Conservation (phyloP, 805 yeast genomes). For the Ogataea haglerorum region DNA sequence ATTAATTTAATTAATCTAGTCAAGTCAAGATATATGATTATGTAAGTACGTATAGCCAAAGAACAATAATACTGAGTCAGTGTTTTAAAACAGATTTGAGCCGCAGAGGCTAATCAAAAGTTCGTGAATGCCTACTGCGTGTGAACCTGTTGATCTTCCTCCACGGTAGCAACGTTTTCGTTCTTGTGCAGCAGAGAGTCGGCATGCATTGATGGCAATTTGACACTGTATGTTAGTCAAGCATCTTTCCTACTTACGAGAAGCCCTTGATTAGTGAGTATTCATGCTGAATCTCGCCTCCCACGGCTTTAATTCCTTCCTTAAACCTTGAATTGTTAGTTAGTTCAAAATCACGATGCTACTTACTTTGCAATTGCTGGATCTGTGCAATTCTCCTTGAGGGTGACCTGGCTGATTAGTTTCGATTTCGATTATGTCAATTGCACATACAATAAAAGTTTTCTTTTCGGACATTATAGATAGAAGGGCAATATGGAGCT, state of each 20-base stretch:
- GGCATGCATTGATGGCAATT: conserved; percentile 53
- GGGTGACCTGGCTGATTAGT: conserved; percentile 31
- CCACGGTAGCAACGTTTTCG: conserved; percentile 54
- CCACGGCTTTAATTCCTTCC: conserved; percentile 45
- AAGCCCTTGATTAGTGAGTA: conserved; percentile 66
- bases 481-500: neutral
- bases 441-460: conserved; percentile 31
- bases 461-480: conserved; percentile 24
- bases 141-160: conserved; percentile 66
- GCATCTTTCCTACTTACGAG: conserved; percentile 32
- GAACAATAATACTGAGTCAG: neutral
- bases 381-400: conserved; percentile 35
- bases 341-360: neutral
- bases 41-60: conserved; percentile 2
- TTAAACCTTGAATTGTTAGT: conserved; percentile 37
- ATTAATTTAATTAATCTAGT: conserved; percentile 3
- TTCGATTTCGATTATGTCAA: neutral
- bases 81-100: neutral
- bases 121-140: conserved; percentile 20
- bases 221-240: conserved; percentile 31
- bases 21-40: conserved; percentile 7
- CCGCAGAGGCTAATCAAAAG: neutral
- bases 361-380: conserved; percentile 32
- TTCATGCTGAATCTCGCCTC: conserved; percentile 61
- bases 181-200: conserved; percentile 40